Evolutionary conservation across 192 early-diverging fungal genomes (phyloP).

Genomic region (Paraglomus brasilianum): DNA sequence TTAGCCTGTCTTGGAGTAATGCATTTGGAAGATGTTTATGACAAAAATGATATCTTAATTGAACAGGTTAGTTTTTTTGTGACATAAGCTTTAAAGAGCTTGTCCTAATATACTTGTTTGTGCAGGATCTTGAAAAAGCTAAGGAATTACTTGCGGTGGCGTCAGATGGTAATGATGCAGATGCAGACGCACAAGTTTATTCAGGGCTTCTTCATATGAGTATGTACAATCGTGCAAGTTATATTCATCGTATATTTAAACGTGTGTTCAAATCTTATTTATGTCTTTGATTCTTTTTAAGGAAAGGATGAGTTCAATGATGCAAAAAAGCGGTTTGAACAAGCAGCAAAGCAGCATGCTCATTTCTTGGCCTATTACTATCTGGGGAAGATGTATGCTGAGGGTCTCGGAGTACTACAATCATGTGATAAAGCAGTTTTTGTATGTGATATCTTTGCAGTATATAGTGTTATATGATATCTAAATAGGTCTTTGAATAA

Average conservation of each 20-base stretch:
- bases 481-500: background rate
- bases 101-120: background rate
- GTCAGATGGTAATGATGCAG: constrained; percentile 57
- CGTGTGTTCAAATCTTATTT: background rate
- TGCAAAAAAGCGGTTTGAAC: constrained; percentile 55
- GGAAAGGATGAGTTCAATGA: constrained; percentile 26
- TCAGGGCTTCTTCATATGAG: constrained; percentile 46
- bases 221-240: constrained; percentile 37
- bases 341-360: constrained; percentile 58
- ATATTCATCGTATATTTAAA: constrained; percentile 22
- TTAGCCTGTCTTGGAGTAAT: constrained; percentile 83
- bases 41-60: constrained; percentile 7
- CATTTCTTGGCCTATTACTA: constrained; percentile 80
- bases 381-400: constrained; percentile 68
- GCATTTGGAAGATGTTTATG: constrained; percentile 64
- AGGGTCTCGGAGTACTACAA: constrained; percentile 48
- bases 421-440: constrained; percentile 69
- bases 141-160: constrained; percentile 66
- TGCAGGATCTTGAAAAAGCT: constrained; percentile 55
- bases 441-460: constrained; percentile 40
- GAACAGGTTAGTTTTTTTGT: background rate
- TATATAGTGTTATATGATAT: background rate
- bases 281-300: constrained; percentile 4
- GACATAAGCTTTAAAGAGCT: background rate
- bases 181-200: constrained; percentile 75